Evolutionary conservation across 495 filamentous ascomycete genomes (phyloP), one percentile per base, ranked within the genome.

Genomic region (Xylaria castorea): DNA sequence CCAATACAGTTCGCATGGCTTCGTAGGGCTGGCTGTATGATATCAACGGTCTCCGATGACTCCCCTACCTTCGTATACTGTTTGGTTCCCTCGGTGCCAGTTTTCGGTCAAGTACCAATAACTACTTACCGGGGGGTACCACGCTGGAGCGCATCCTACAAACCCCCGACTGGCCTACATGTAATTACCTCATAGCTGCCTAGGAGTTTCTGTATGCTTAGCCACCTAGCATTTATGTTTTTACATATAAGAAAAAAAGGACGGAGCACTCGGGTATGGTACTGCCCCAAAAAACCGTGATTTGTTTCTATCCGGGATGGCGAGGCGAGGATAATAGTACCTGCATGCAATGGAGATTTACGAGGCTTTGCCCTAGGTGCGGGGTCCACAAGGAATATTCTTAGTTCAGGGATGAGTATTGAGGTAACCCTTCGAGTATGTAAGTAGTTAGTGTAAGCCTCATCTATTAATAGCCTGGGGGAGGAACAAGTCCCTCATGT

Each of bases 401-500:
- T 58, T 30, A 30, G 14, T 20, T 34, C 32, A 32, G 32, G 30
- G 12, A 25, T 55, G 11, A 5, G 22, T 53, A 16, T 48, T 18
- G 14, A 30, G 51, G 1, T 42, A 11, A 27, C 36, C 22, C 38
- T 42, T 42, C 58, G 58, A 36, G 18, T 12, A 36, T 3, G 1
- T 25, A n/a, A 2, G 5, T 61, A 22, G 55, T 27, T 18, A 27
- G n/a, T 50, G 42, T 11, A 66, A 40, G 57, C 68, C 55, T 70
- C 58, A 30, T 34, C 68, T 63, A 70, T 51, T 53, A 70, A 63
- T 63, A 70, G 68, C 46, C 38, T 70, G 36, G 38, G 40, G 27
- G 3, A 27, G 5, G 3, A 8, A 9, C 38, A 22, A 42, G 36
- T 42, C 22, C 5, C 22, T 57, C 53, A 32, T 18, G 14, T 30